A percentile compares a stretch with the other conserved stretches of the same genome.
Conservation (phyloP, 495 filamentous ascomycete species). For the Collariella sp. region DNA sequence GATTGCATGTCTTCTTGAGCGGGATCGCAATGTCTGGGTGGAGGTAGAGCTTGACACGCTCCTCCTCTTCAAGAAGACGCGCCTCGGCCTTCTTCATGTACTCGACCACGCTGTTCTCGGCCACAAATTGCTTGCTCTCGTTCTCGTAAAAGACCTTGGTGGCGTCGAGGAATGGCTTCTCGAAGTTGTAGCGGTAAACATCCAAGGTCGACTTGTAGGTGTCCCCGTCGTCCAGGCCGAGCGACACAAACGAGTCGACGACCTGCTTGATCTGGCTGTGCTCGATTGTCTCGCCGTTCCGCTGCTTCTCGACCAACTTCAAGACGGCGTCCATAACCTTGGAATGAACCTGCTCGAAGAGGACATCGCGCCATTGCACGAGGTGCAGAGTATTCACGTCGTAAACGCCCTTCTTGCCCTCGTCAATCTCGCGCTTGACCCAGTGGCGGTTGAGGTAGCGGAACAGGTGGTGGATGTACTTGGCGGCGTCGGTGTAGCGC, state of each 20-base stretch:
- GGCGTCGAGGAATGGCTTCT: constrained; percentile 80
- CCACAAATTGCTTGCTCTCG: constrained; percentile 88
- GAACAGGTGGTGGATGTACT: constrained; percentile 96
- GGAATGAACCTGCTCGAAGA: constrained; percentile 72
- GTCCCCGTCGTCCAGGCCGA: constrained; percentile 90
- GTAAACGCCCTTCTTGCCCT: constrained; percentile 97
- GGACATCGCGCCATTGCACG: constrained; percentile 86
- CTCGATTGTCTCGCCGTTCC: constrained; percentile 97
- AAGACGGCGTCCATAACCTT: constrained; percentile 94
- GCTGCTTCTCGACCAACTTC: constrained; percentile 92
- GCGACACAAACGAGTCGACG: constrained; percentile 91
- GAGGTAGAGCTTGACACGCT: constrained; percentile 84
- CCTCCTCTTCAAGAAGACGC: constrained; percentile 88
- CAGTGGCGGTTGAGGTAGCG: constrained; percentile 95
- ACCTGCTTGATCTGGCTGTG: constrained; percentile 94
- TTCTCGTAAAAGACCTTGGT: constrained; percentile 80
- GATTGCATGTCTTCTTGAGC: constrained; percentile 80
- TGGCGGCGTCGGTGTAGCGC: constrained; percentile 87
- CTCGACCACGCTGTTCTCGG: constrained; percentile 95
- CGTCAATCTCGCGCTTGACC: constrained; percentile 98
- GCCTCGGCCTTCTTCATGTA: constrained; percentile 99
- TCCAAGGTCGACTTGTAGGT: constrained; percentile 89
- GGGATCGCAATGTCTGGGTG: constrained; percentile 77
- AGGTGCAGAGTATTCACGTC: constrained; percentile 96
- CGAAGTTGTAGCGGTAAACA: constrained; percentile 86